Evolutionary conservation across 108 stramenopile genomes (phyloP), one percentile per base, ranked within the genome.

Genomic region (Pseudonitzschia pungens): DNA sequence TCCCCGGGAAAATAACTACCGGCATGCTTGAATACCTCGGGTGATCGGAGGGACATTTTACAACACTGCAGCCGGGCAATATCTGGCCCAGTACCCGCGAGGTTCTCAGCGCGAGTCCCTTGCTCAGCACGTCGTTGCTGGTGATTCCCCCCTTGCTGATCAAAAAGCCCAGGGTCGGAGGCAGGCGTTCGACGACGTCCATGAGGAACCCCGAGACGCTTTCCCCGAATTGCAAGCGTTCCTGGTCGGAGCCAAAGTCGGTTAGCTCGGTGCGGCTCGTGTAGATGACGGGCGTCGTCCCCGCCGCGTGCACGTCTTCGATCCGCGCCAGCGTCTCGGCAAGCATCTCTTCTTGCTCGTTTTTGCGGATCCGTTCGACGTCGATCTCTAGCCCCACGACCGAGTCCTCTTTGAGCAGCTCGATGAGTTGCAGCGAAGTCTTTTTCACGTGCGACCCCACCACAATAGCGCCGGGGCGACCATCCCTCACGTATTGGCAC

Each of bases 141-240:
- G 86, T 87, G 31, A 87, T 87, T 14, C 86, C 86, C 2, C 86
- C 86, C 77, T 87, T 87, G 55, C 83, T 81, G 53, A 87, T 52
- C n/a, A 87, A 66, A 63, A 83, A 87, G 20, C 71, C 42, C 10
- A 71, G 76, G 27, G 55, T 43, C 10, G 57, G n/a, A 11, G 48
- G 55, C 3, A 81, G 58, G 20, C 42, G 45, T 18, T 45, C 21
- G 2, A 77, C 81, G 22, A 81, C 40, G 15, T 41, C 51, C 29
- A 68, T 56, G 16, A 81, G 32, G 29, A 69, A 62, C 6, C 28
- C 44, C n/a, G 75, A 74, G 18, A 81, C 76, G 18, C 16, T n/a
- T 20, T 68, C 58, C 24, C 77, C 77, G 51, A 81, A 73, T 2
- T 29, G 43, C 28, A 81, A 43, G 12, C 60, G 54, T 41, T 70